A percentile compares a stretch with the other conserved stretches of the same genome.
Conservation (phyloP, 441 rosid species). For the Theobroma grandiflorum region DNA sequence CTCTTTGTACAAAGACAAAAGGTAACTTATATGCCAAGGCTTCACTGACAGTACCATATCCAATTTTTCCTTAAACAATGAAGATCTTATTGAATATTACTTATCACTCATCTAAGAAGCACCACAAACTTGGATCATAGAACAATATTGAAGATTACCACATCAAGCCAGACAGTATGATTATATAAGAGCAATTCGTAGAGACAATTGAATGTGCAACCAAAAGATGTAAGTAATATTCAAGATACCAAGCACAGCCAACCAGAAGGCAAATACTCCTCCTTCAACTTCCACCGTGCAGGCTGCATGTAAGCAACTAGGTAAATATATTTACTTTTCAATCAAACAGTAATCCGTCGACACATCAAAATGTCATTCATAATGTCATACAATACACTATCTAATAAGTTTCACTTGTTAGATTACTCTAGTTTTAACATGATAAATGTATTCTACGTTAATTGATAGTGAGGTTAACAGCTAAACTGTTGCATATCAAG, state of each 20-base stretch:
- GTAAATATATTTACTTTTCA: neutral
- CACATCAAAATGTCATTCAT: neutral
- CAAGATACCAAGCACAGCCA: slow-evolving; percentile 95
- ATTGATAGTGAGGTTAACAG: slow-evolving; percentile 1
- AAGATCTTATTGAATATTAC: no score
- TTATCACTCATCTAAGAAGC: no score
- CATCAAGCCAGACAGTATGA: slow-evolving; percentile 17
- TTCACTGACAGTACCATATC: no score
- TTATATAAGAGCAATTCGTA: neutral
- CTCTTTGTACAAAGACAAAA: no score
- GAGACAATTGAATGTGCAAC: slow-evolving; percentile 20
- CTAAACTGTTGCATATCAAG: slow-evolving; percentile 6
- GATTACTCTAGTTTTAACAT: slow-evolving; percentile 16
- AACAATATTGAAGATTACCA: slow-evolving; percentile 27
- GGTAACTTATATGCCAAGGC: no score
- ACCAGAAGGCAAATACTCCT: slow-evolving; percentile 85
- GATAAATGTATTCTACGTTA: neutral
- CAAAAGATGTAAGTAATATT: no score
- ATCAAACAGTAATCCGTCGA: neutral
- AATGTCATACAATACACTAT: neutral
- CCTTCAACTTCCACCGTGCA: slow-evolving; percentile 95
- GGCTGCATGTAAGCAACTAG: slow-evolving; percentile 66
- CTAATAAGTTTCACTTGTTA: neutral
- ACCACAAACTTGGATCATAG: no score
- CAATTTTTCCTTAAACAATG: no score